A percentile compares a stretch with the other conserved stretches of the same genome.
These are phyloP conservation scores for Lachancea meyersii DNA, from an alignment of 805 yeast genomes.

Conservation along the genomic window DNA sequence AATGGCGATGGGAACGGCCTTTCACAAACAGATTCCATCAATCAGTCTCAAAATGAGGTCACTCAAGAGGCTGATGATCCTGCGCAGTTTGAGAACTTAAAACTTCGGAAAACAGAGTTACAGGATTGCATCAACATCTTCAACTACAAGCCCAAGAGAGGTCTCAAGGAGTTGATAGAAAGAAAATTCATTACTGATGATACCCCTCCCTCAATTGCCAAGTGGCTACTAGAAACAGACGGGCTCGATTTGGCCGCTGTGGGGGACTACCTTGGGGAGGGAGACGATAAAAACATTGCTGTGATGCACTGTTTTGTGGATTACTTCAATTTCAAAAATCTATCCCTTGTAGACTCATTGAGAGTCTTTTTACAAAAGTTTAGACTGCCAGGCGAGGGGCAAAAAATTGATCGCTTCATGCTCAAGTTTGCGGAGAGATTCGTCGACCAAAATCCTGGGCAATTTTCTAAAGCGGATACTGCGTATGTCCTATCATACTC, in stretches of 20 bases:
- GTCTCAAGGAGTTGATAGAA: slow-evolving; percentile 55
- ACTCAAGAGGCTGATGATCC: slow-evolving; percentile 57
- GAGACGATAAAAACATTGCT: slow-evolving; percentile 66
- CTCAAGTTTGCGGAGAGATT: slow-evolving; percentile 92
- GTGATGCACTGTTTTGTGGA: slow-evolving; percentile 94
- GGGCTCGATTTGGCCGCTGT: slow-evolving; percentile 76
- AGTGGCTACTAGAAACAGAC: slow-evolving; percentile 63
- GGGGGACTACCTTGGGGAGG: slow-evolving; percentile 92
- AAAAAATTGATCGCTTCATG: slow-evolving; percentile 94
- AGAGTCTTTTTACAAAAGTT: slow-evolving; percentile 79
- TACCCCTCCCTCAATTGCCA: slow-evolving; percentile 65
- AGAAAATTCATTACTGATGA: slow-evolving; percentile 57
- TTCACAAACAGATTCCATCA: slow-evolving; percentile 7
- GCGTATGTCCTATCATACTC: slow-evolving; percentile 91
- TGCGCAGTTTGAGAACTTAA: slow-evolving; percentile 75
- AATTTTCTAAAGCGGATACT: slow-evolving; percentile 87
- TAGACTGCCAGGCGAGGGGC: slow-evolving; percentile 96
- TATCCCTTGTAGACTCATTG: slow-evolving; percentile 77
- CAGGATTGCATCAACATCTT: slow-evolving; percentile 73
- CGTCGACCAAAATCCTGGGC: slow-evolving; percentile 79
- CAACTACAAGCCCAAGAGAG: slow-evolving; percentile 79
- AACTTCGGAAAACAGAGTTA: slow-evolving; percentile 74
- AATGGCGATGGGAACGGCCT: slow-evolving; percentile 10
- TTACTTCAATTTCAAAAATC: slow-evolving; percentile 63
- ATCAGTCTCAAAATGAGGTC: slow-evolving; percentile 12